phyloP scores from a whole-genome alignment of 2,329 filamentous ascomycete genomes.

The Triangularia setosa region DNA sequence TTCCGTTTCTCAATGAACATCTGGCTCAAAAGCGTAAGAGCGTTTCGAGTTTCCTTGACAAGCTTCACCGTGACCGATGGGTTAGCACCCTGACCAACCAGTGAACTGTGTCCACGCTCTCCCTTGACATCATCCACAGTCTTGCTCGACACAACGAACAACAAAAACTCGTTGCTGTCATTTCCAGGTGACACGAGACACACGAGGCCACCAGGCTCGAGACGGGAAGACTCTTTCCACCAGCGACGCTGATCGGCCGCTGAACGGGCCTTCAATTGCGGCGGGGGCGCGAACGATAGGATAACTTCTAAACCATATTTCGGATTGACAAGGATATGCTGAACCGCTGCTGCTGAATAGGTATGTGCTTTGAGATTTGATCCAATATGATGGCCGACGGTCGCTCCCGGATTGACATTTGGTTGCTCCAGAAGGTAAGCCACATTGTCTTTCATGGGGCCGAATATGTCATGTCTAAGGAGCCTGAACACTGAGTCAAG shows the following conservation, averaged over 20 bases:
- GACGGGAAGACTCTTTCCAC: constrained; percentile 23
- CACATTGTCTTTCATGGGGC: constrained; percentile 20
- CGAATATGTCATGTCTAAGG: constrained; percentile 19
- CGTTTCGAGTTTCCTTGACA: background rate
- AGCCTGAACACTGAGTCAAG: constrained; percentile 22
- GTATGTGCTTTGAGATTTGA: constrained; percentile 10
- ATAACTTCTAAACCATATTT: constrained; percentile 15
- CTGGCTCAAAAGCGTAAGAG: background rate
- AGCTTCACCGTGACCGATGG: constrained; percentile 6
- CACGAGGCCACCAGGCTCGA: constrained; percentile 20
- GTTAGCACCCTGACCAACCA: background rate
- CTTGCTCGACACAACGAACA: constrained; percentile 21
- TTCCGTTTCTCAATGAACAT: constrained; percentile 9
- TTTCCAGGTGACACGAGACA: constrained; percentile 18
- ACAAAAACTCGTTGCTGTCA: constrained; percentile 12
- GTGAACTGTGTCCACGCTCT: background rate
- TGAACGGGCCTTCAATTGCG: constrained; percentile 5
- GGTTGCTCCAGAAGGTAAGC: background rate
- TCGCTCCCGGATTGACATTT: background rate
- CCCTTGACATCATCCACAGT: background rate
- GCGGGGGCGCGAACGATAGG: constrained; percentile 19
- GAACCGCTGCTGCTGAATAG: constrained; percentile 7
- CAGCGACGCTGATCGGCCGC: constrained; percentile 15
- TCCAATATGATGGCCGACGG: background rate
- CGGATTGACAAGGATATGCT: background rate